Evolutionary conservation across 345 rosid species (phyloP).

Genomic region (Mercurialis annua): DNA sequence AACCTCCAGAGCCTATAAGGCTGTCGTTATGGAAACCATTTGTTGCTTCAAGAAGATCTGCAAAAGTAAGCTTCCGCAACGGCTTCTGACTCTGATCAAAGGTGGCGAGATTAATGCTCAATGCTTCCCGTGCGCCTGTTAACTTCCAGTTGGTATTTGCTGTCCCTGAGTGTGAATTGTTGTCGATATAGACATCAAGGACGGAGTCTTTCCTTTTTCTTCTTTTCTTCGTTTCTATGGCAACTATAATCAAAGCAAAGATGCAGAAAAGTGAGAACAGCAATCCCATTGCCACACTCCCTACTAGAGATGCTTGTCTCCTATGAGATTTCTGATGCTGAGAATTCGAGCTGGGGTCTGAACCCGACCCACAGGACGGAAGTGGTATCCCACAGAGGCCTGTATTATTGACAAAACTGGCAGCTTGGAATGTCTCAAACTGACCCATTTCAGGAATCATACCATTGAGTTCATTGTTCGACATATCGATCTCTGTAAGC

Average conservation of each 20-base stretch:
- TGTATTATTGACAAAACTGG: slow-evolving; percentile 62
- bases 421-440: slow-evolving; percentile 64
- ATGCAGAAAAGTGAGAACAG: slow-evolving; percentile 73
- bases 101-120: slow-evolving; percentile 78
- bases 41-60: slow-evolving; percentile 91
- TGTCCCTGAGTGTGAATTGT: slow-evolving; percentile 62
- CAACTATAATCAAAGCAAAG: slow-evolving; percentile 56
- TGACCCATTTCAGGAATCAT: slow-evolving; percentile 77
- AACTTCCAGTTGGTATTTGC: slow-evolving; percentile 70
- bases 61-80: slow-evolving; percentile 73
- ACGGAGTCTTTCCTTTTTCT: slow-evolving; percentile 56
- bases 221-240: slow-evolving; percentile 65
- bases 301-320: slow-evolving; percentile 50
- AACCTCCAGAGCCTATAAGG: slow-evolving; percentile 92
- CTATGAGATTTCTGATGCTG: slow-evolving; percentile 49
- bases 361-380: slow-evolving; percentile 38
- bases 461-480: slow-evolving; percentile 67
- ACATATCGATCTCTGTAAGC: slow-evolving; percentile 69
- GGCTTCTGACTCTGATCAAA: slow-evolving; percentile 97
- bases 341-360: slow-evolving; percentile 25
- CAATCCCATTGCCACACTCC: slow-evolving; percentile 90
- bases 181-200: slow-evolving; percentile 59
- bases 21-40: slow-evolving; percentile 80
- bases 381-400: slow-evolving; percentile 91
- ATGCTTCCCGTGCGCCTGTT: slow-evolving; percentile 62